Evolutionary conservation across 345 rosid species (phyloP), one percentile per base, ranked within the genome.

Genomic region (Citrus maxima): DNA sequence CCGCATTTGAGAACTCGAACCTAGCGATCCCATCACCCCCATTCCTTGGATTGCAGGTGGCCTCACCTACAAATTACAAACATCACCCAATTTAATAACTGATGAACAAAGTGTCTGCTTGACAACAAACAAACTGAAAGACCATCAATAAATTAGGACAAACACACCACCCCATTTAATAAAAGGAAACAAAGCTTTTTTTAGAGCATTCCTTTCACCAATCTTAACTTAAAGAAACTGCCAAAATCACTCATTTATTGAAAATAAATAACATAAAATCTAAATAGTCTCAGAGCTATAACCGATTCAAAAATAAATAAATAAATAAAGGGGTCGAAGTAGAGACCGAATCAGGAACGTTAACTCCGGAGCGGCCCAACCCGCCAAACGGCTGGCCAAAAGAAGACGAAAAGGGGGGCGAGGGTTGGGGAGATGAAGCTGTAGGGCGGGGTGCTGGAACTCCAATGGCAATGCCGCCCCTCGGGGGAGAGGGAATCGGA

Each of bases 331-430:
- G 72, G 82, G 77, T 86, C 34, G 89, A 16, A 82, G 46, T 85
- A 24, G 94, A 86, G 1, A 77, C 82, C 4, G 86, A 81, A 55
- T 92, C 95, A 25, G 92, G 58, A 74, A 86, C 79, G 68, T 76
- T 88, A 28, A 75, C 90, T 9, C 81, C 80, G 22, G 87, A 73
- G 66, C 95, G 90, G 55, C 86, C 88, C 76, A 90, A 67, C 24
- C 93, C 93, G 35, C 86, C 88, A 69, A 87, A 90, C 54, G 86
- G 93, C 72, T 87, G 93, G 1, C 93, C 92, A 77, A 92, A 91
- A 61, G 97, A 84, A 28, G 94, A 82, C 4, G 97, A 86, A 75
- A 89, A 90, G 18, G 92, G 78, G 63, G 89, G 67, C 2, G 62
- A 37, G 24, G 95, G 73, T 28, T 85, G 83, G 22, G 92, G 74